Base-by-base conservation (phyloP, 352 stramenopile genomes). In the Phytophthora megakarya region DNA sequence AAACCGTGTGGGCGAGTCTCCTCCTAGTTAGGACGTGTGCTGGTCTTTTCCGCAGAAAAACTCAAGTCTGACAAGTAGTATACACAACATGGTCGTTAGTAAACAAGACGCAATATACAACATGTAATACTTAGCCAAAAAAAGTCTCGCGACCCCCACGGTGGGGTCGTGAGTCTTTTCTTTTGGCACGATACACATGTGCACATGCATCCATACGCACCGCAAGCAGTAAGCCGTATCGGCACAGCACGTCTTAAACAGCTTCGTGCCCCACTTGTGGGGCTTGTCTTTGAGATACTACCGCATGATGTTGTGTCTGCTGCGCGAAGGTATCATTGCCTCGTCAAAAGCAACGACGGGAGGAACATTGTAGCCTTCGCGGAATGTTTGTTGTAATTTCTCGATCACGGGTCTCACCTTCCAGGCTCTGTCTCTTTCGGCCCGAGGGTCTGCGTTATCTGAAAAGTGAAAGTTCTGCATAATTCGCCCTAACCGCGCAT, bases 391-490 rank as follows among this genome's bases (percentile, higher is more conserved):
- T 16, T 55, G 43, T n/a, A 55, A 5, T 5, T 23, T 53, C n/a
- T 63, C n/a, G 1, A 55, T 26, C 5, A 63, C 45, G n/a, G 44
- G 43, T 26, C 54, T 26, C 3, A 63, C 26, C 25, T 60, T 65
- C 40, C 58, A 66, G 1, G 48, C 58, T 42, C 58, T 19, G 18
- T 66, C 58, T 5, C 30, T 60, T 2, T 30, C 49, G 0, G 58
- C 58, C 11, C 22, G 33, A 2, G 25, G 3, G 33, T 57, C 38
- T 1, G 39, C 1, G 21, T 51, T 63, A 35, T 58, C 7, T 3
- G 53, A 69, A 16, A 70, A 70, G 32, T 70, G 53, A 6, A 65
- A 13, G 39, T 70, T 68, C 43, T 61, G 48, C 35, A 62, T 58
- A 12, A 58, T 54, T 12, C 19, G 32, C 0, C 43, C 46, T 33